phyloP scores from a whole-genome alignment of 2,329 filamentous ascomycete species.

The Chalaropsis thielavioides region DNA sequence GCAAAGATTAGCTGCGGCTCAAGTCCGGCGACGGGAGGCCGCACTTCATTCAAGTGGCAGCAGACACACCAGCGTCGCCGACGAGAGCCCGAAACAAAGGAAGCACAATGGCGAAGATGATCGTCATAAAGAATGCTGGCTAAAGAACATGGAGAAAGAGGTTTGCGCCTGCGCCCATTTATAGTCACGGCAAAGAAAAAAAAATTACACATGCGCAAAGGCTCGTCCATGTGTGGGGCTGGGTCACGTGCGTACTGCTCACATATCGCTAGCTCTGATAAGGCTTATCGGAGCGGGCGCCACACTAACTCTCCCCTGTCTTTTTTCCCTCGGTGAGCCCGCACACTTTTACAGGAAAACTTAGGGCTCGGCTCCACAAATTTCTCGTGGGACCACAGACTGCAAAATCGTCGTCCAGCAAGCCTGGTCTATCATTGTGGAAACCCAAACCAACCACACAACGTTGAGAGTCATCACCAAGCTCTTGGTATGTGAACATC shows the following conservation, averaged over 20 bases:
- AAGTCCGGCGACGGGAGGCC: background rate
- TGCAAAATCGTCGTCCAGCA: conserved; percentile 18
- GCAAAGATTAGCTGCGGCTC: background rate
- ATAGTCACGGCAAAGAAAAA: conserved; percentile 19
- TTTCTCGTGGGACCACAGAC: conserved; percentile 15
- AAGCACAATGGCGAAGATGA: background rate
- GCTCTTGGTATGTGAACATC: conserved; percentile 19
- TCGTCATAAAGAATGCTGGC: background rate
- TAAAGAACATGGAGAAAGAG: background rate
- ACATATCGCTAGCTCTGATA: background rate
- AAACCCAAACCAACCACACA: conserved; percentile 18
- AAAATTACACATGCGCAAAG: conserved; percentile 23
- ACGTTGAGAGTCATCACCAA: conserved; percentile 19
- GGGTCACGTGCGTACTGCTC: background rate
- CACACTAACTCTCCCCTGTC: background rate
- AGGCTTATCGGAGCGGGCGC: background rate
- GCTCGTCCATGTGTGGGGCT: background rate
- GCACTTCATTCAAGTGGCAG: background rate
- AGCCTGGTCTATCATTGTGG: conserved; percentile 18
- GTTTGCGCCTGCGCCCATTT: background rate
- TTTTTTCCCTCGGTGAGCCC: conserved; percentile 9
- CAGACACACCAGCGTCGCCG: background rate
- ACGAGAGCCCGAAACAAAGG: background rate
- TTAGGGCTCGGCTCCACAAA: conserved; percentile 17
- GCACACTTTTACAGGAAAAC: conserved; percentile 16